Evolutionary conservation across 139 green algal species (phyloP), one percentile per base, ranked within the genome.

Genomic region (Prasinococcaceae sp.): DNA sequence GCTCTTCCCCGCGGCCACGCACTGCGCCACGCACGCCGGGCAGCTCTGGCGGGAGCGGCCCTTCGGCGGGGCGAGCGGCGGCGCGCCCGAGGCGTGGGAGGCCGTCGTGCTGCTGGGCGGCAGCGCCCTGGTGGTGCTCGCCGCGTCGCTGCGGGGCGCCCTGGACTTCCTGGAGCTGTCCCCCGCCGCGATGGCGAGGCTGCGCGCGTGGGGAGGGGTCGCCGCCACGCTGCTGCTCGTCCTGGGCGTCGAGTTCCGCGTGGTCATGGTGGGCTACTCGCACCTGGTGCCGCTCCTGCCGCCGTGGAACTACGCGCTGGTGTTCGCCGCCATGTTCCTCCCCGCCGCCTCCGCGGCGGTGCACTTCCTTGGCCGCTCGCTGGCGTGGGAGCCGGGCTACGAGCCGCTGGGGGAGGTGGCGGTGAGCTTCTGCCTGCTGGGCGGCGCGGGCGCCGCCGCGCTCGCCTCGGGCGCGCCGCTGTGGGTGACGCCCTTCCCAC

Each of bases 271-370:
- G 48, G 73, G 73, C 0, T 93, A 92, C 55, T 70, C 68, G 1
- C 74, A 87, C 61, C 93, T 92, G 75, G 84, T 95, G 56, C 58
- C 68, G 50, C 66, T 93, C 26, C 72, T 65, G 0, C 59, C 79
- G 22, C 83, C 84, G 27, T 92, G 75, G 77, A 84, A 72, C 69
- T 93, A 85, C 69, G 27, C 89, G 1, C 59, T 70, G 0, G 72
- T 93, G 30, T 86, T 80, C 0, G 53, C 72, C n/a, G 76, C 72
- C 23, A 50, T 93, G 51, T 43, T 59, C 1, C 35, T 85, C 17
- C 58, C 78, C 23, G 68, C 83, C 51, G 20, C 66, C 16, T 61
- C 50, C 6, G 76, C 52, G 47, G 26, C 9, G 51, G 16, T 59
- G 3, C 36, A 30, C 3, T n/a, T n/a, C n/a, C n/a, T n/a, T n/a